These are phyloP conservation scores for Amanita inopinata DNA, from an alignment of 768 basidiomycete species.

Conservation along the genomic window DNA sequence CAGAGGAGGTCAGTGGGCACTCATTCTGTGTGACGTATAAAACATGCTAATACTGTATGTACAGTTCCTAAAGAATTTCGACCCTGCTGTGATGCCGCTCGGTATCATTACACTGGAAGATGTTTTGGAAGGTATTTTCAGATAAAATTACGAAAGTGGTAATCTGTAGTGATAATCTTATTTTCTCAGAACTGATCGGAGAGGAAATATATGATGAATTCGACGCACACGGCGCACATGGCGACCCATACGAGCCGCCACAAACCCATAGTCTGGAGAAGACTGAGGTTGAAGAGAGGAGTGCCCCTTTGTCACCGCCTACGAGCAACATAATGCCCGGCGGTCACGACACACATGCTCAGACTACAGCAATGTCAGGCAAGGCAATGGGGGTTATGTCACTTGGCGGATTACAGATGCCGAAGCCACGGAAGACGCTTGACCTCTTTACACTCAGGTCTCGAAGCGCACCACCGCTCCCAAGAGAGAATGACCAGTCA, in stretches of 20 bases:
- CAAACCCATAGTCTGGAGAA: constrained; percentile 13
- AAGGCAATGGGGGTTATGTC: no score
- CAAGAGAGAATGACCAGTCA: constrained; percentile 23
- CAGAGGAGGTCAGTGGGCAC: constrained; percentile 52
- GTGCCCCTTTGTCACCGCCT: no score
- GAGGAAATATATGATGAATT: constrained; percentile 93
- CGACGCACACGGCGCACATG: constrained; percentile 66
- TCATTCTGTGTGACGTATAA: not conserved
- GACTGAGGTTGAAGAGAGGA: not conserved
- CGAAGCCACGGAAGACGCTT: constrained; percentile 35
- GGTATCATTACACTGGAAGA: constrained; percentile 94
- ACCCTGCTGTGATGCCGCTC: constrained; percentile 74
- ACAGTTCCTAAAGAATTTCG: constrained; percentile 73
- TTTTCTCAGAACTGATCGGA: constrained; percentile 63
- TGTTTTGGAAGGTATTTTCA: constrained; percentile 77
- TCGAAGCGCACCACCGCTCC: constrained; percentile 49
- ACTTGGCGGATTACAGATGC: constrained; percentile 19
- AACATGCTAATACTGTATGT: not conserved
- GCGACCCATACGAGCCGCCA: constrained; percentile 32
- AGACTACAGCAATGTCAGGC: not conserved
- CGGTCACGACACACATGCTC: not conserved
- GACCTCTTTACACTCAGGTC: constrained; percentile 36
- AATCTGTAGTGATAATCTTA: not conserved
- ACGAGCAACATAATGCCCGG: constrained; percentile 1
- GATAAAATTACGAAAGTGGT: constrained; percentile 5